Conservation (phyloP, 257 asterid species). For the Solanum gandarillasii region DNA sequence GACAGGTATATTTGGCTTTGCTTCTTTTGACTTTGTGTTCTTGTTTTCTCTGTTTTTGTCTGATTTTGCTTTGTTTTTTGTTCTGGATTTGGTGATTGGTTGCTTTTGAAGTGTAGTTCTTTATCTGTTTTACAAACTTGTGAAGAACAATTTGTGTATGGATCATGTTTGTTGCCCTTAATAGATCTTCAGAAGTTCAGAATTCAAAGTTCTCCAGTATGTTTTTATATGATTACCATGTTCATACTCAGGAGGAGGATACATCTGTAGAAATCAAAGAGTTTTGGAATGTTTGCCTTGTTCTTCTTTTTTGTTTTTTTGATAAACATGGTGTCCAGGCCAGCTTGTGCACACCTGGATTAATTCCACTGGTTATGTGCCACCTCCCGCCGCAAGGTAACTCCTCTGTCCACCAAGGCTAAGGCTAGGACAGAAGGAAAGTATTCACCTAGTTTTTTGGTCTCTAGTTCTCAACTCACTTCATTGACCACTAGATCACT, state of each 20-base stretch:
- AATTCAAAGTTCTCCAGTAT: not conserved
- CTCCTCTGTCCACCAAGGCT: not conserved
- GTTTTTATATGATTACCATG: not conserved
- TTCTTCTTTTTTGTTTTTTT: not conserved
- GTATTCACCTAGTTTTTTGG: not conserved
- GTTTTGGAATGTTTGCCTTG: not conserved
- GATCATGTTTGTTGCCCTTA: not conserved
- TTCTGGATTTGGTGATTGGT: not conserved
- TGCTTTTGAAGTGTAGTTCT: not conserved
- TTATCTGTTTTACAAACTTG: not conserved
- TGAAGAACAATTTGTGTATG: not conserved
- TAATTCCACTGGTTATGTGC: not conserved
- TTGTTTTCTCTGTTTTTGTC: not conserved
- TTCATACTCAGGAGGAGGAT: not conserved
- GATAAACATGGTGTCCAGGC: not conserved
- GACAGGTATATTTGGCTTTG: conserved; percentile 13
- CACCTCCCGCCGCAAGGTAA: not conserved
- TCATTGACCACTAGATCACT: not conserved
- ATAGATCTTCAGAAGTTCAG: not conserved
- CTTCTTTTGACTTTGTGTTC: not conserved
- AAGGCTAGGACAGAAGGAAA: not conserved
- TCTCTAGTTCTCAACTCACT: not conserved
- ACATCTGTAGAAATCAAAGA: not conserved
- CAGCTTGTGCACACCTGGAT: not conserved
- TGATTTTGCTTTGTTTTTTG: not conserved